Evolutionary conservation across 2,329 filamentous ascomycete genomes (phyloP), one percentile per base, ranked within the genome.

Genomic region (Juglanconis juglandina): DNA sequence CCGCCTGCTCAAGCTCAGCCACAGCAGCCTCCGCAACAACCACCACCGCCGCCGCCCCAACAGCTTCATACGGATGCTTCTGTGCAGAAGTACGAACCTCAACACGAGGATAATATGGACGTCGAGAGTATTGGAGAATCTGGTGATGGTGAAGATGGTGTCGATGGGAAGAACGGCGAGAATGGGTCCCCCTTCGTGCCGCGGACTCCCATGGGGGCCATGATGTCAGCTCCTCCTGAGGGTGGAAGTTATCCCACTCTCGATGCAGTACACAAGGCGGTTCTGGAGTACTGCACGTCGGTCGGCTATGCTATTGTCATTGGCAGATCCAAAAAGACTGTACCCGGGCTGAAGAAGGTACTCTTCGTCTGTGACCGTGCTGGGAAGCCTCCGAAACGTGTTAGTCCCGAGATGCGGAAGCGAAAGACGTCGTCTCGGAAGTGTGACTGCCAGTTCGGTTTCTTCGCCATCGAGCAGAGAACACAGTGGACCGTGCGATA

Each of bases 261-360:
- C 33, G 86, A 88, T 63, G 84, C 84, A 7, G 81, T 88, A 8
- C 86, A 88, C 67, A 84, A 86, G 68, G 83, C 82, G 35, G 85
- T 87, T 17, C 73, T 88, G 60, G 76, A 79, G n/a, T 87, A 88
- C 68, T 87, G 85, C 68, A 86, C 85, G 0, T 86, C 85, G 14
- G 85, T 88, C 48, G 86, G 86, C 51, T 88, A 88, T 70, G 86
- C 86, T 7, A 86, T 88, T 55, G 86, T 88, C 62, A 88, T 88
- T 69, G 86, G 86, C 2, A 78, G 86, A 41, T 88, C 86, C 0
- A 88, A 88, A 70, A 88, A 88, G 75, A 87, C 84, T 1, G 85
- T 88, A 1, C 83, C 85, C 6, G 86, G 86, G 1, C 68, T 88
- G 63, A 88, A 88, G 69, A 88, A 88, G 71, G 86, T 88, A 13